Percentiles rank a stretch among this genome's conserved stretches.
Conservation (phyloP, 75 land plant species). For the Azolla pinnata region DNA sequence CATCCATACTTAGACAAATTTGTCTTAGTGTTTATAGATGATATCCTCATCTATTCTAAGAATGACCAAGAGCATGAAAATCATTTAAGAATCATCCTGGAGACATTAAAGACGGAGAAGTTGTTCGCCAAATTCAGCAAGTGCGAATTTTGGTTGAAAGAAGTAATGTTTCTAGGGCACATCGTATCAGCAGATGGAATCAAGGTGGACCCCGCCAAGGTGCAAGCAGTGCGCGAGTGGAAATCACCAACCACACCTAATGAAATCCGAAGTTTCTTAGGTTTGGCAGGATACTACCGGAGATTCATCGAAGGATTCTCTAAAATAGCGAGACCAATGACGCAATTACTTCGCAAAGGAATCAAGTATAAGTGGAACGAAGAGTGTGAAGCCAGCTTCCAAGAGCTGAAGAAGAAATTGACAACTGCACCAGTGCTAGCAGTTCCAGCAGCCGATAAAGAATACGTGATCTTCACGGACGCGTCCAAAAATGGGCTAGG, state of each 20-base stretch:
- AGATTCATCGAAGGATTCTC: neutral
- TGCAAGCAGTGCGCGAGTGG: neutral
- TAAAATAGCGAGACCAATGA: neutral
- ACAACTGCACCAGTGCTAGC: neutral
- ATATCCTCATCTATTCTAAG: conserved; percentile 19
- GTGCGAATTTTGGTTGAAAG: neutral
- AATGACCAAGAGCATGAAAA: conserved; percentile 20
- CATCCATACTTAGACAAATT: conserved; percentile 14
- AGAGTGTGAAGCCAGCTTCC: neutral
- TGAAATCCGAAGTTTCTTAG: neutral
- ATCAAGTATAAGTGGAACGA: neutral
- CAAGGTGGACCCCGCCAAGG: conserved; percentile 1
- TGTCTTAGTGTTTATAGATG: conserved; percentile 26
- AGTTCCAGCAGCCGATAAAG: neutral
- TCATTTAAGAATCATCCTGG: conserved; percentile 8
- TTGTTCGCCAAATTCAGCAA: neutral
- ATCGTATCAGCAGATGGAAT: neutral
- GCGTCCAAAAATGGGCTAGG: conserved; percentile 20
- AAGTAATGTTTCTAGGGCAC: neutral
- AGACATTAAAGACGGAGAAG: neutral
- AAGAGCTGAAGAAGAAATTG: neutral
- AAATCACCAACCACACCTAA: neutral
- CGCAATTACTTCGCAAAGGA: neutral
- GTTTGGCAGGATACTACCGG: neutral
- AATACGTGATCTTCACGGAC: conserved; percentile 22